These are phyloP conservation scores for Adenanthera pavonina DNA, from an alignment of 306 rosid species.

Conservation along the genomic window DNA sequence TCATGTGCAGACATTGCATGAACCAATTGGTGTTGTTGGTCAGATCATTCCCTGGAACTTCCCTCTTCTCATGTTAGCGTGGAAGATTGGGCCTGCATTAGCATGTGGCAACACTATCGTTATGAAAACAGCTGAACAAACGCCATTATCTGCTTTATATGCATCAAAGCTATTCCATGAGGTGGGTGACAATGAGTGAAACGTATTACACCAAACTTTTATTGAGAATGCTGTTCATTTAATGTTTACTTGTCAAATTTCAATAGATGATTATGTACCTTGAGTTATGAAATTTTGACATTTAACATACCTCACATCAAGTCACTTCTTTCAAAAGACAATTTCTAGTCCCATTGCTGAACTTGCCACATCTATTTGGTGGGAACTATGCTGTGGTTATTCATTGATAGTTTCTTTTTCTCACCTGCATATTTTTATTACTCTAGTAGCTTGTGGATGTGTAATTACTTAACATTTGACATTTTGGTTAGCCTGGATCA, in stretches of 20 bases:
- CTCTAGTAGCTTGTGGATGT: not conserved
- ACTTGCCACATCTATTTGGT: not conserved
- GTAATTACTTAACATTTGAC: not conserved
- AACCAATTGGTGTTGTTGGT: slow-evolving; percentile 94
- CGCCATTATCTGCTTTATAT: slow-evolving; percentile 83
- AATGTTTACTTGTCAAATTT: not conserved
- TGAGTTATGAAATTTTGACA: slow-evolving; percentile 6
- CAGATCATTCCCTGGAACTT: slow-evolving; percentile 99
- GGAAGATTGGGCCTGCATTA: slow-evolving; percentile 95
- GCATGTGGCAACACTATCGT: slow-evolving; percentile 89
- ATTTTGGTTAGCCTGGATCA: not conserved
- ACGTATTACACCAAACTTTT: not conserved
- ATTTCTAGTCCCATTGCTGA: not conserved
- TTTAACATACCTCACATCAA: not conserved
- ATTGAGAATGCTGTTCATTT: slow-evolving; percentile 2
- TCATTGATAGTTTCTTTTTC: not conserved
- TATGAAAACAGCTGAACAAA: slow-evolving; percentile 93
- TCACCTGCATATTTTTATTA: not conserved
- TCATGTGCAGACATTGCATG: slow-evolving; percentile 88
- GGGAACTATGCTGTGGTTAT: not conserved
- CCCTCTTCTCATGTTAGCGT: slow-evolving; percentile 87
- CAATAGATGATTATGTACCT: not conserved
- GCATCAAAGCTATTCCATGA: slow-evolving; percentile 72
- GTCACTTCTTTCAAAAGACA: not conserved
- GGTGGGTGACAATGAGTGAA: slow-evolving; percentile 47